A percentile compares a stretch with the other conserved stretches of the same genome.
phyloP scores from a whole-genome alignment of 1,284 basidiomycete species.

The Cryptococcus sp. region DNA sequence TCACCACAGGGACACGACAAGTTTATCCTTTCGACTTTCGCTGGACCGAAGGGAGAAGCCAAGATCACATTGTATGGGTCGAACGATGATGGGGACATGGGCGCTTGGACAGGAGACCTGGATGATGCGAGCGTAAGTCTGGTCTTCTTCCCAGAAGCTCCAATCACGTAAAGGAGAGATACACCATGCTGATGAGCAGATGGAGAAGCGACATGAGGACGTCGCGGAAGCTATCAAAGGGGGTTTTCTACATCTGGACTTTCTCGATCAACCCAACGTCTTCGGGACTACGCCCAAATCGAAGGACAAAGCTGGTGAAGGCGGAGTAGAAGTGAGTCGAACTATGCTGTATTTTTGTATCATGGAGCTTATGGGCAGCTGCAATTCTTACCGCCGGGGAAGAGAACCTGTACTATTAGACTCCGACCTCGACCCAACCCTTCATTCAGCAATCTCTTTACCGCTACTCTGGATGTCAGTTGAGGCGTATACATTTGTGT shows the following conservation, averaged over 20 bases:
- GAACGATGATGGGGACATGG: not conserved
- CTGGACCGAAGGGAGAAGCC: not conserved
- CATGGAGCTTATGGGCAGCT: not conserved
- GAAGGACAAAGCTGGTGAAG: not conserved
- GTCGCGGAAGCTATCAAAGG: slow-evolving; percentile 11
- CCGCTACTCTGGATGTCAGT: not conserved
- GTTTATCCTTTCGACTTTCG: not conserved
- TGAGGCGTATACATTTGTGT: not conserved
- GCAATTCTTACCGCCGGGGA: not conserved
- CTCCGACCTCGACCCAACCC: not conserved
- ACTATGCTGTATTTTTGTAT: not conserved
- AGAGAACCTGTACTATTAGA: not conserved
- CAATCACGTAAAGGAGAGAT: not conserved
- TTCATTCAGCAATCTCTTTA: not conserved
- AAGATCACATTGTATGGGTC: not conserved
- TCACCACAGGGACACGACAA: not conserved
- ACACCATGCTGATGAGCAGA: not conserved
- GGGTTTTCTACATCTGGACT: slow-evolving; percentile 22
- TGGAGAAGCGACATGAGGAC: not conserved
- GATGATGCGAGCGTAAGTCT: not conserved
- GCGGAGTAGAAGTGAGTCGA: not conserved
- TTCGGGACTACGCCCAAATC: not conserved
- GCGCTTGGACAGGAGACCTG: not conserved
- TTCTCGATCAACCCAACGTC: slow-evolving; percentile 1
- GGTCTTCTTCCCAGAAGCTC: not conserved